A percentile compares a stretch with the other conserved stretches of the same genome.
Evolutionary conservation across 371 early-diverging fungal species (phyloP).

Genomic region (Apophysomyces trapeziformis): DNA sequence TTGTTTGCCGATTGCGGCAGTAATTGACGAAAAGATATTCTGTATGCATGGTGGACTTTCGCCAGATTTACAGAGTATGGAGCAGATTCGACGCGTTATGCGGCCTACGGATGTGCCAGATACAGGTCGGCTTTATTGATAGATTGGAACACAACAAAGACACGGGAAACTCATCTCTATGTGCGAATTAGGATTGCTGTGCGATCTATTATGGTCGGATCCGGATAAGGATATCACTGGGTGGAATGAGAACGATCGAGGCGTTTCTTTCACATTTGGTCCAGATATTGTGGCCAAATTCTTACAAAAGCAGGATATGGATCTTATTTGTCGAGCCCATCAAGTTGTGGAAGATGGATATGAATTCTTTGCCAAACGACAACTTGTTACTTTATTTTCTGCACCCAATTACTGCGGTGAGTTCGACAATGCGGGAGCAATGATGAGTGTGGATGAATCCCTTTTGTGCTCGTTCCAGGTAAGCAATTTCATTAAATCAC

Average conservation of each 20-base stretch:
- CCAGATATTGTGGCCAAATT: constrained; percentile 84
- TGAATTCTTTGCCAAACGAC: constrained; percentile 95
- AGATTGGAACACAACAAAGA: background rate
- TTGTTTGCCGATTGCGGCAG: constrained; percentile 96
- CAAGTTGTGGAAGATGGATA: constrained; percentile 99
- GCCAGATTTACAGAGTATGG: constrained; percentile 89
- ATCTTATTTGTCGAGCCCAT: constrained; percentile 95
- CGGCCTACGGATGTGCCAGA: constrained; percentile 98
- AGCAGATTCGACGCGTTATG: constrained; percentile 91
- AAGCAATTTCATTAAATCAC: background rate
- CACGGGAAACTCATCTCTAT: background rate
- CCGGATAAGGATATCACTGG: constrained; percentile 73
- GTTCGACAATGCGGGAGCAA: constrained; percentile 94
- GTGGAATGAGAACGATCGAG: constrained; percentile 98
- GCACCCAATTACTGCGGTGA: constrained; percentile 99
- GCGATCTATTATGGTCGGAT: constrained; percentile 90
- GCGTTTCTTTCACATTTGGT: constrained; percentile 95
- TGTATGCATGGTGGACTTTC: constrained; percentile 99
- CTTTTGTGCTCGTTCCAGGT: constrained; percentile 88
- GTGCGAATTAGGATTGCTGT: constrained; percentile 65
- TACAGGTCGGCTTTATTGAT: constrained; percentile 35
- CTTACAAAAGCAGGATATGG: constrained; percentile 86
- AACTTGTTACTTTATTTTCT: constrained; percentile 93
- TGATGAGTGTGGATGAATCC: constrained; percentile 93
- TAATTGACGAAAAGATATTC: constrained; percentile 97